These are phyloP conservation scores for Ascobolus immersus DNA, from an alignment of 495 filamentous ascomycete genomes.

Conservation along the genomic window DNA sequence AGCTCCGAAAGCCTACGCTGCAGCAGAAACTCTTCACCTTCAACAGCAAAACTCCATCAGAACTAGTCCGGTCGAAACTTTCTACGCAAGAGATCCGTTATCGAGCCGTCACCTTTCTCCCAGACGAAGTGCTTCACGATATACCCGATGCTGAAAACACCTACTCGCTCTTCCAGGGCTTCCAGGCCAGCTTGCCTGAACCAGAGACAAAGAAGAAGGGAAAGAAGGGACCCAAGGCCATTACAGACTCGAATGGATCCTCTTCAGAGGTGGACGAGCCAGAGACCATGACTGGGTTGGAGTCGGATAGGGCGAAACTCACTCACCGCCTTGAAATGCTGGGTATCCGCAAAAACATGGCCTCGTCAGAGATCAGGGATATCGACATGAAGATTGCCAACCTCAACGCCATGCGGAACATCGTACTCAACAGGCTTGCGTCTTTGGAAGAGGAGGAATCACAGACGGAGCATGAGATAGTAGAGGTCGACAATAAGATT, in stretches of 20 bases:
- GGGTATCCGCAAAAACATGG: slow-evolving; percentile 87
- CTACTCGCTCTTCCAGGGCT: slow-evolving; percentile 90
- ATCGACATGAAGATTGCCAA: slow-evolving; percentile 95
- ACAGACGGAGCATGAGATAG: slow-evolving; percentile 68
- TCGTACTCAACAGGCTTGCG: slow-evolving; percentile 71
- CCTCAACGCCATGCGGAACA: slow-evolving; percentile 74
- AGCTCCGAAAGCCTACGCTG: slow-evolving; percentile 52
- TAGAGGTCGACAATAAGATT: slow-evolving; percentile 59
- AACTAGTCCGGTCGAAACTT: slow-evolving; percentile 75
- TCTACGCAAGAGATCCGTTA: slow-evolving; percentile 86
- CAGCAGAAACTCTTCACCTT: slow-evolving; percentile 79
- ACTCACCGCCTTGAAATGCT: slow-evolving; percentile 75
- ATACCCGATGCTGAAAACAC: slow-evolving; percentile 63
- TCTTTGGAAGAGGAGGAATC: slow-evolving; percentile 79
- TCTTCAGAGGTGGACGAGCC: slow-evolving; percentile 27
- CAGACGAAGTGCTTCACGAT: slow-evolving; percentile 69
- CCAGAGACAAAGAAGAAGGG: slow-evolving; percentile 25
- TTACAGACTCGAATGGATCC: slow-evolving; percentile 31
- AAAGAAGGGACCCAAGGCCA: slow-evolving; percentile 42
- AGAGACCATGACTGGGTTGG: slow-evolving; percentile 40
- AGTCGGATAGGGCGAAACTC: slow-evolving; percentile 49
- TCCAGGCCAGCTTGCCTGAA: slow-evolving; percentile 72
- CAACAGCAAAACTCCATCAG: slow-evolving; percentile 64
- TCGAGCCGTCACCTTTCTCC: slow-evolving; percentile 63
- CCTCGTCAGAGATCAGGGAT: slow-evolving; percentile 79